Base-by-base conservation (phyloP, 1,139 yeast genomes). In the Saccharomycopsis phalli region DNA sequence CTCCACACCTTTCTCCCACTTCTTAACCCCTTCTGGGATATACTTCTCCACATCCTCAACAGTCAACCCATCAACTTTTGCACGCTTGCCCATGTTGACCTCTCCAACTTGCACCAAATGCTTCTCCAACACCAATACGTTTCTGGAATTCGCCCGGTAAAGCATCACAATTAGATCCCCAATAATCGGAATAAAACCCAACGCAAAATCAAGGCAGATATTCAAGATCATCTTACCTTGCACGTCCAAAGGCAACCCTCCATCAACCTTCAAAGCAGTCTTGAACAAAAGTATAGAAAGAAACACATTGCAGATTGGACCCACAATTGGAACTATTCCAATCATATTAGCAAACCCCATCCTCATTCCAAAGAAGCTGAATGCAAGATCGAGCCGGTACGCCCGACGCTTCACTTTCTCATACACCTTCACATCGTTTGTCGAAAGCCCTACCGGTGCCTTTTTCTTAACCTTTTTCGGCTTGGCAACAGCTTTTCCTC, bases 111-210 rank as follows among this genome's bases (percentile, higher is more conserved):
- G 61, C 29, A 69, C 66, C 50, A 81, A 59, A 48, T 72, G 62
- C 42, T 68, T 66, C 54, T 82, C 88, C 51, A 81, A 58, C 36
- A 80, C 50, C 31, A 81, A 62, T 37, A 78, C 76, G 55, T 83
- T 83, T 47, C 94, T 62, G 25, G 84, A 78, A 51, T 81, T 81
- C 42, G 87, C 76, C 61, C 81, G 79, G 61, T 80, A 83, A 40
- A 77, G 63, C 21, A 83, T 74, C 47, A 75, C 76, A 41, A 79
- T 66, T 34, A 81, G 58, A 50, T 74, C 83, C 8, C 94, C 94
- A 14, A 82, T 73, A 31, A 82, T 47, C 1, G 94, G 94, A 33
- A 81, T 71, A 51, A 83, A 60, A 0, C 91, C 87, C 40, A 83
- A 61, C 1, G 68, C 67, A 52, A 81, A 81, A 56, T 83, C 94